Evolutionary conservation across 192 early-diverging fungal genomes (phyloP), one percentile per base, ranked within the genome.

Genomic region (Coemansia sp.): DNA sequence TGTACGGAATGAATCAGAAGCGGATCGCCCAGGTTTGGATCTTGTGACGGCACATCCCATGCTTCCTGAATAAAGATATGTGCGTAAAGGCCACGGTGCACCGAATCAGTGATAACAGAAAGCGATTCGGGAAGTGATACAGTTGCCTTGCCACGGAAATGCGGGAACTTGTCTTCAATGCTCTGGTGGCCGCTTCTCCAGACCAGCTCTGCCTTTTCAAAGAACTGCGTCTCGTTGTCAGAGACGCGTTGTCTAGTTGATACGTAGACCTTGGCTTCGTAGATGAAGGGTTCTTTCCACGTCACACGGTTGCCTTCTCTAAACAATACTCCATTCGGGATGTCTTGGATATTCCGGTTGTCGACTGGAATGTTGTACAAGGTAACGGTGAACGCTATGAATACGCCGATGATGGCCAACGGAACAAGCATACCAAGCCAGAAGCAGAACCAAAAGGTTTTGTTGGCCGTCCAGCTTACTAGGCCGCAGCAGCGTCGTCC

Each of bases 131-230:
- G 55, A 14, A 57, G 55, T 14, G 13, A 17, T 14, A 57, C 55
- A 32, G 34, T 17, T 57, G 33, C 55, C 32, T 35, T 57, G 29
- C 32, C 55, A 41, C 33, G 29, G 20, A 64, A 43, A 22, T 59
- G 41, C 20, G 69, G 69, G 36, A 58, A 34, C 34, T 42, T 70
- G 69, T 35, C 53, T 14, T 17, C 43, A 2, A 64, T 14, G 36
- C 32, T 53, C 46, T 70, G 69, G 29, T 54, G 62, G 11, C 54
- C 69, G 41, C 38, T 59, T 9, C 49, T 56, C 62, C 69, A 70
- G 22, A 70, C 53, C 61, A 70, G 25, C 69, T 60, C 62, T 19
- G 69, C 69, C 4, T 8, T 40, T n/a, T 71, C 56, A 22, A 71
- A 70, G 22, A 63, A 70, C 9, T 8, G 32, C 2, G 54, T 56